Evolutionary conservation across 306 rosid species (phyloP), one percentile per base, ranked within the genome.

Genomic region (Hippophae rhamnoides): DNA sequence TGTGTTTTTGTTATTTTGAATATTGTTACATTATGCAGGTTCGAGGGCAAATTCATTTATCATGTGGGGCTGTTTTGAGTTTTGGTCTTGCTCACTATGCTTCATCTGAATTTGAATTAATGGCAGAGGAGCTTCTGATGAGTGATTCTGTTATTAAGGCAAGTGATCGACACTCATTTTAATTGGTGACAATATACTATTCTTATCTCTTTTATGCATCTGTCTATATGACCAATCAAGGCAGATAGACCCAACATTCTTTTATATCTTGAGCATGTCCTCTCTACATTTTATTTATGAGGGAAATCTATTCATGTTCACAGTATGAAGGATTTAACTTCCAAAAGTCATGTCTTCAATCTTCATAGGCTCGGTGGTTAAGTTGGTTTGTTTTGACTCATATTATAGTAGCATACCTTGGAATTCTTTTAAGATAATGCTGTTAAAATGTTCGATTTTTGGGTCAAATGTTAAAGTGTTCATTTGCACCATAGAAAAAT

Each of bases 51-150:
- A 81, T 92, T 79, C 89, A 80, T 59, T 69, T 92, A 74, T 76
- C 84, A 49, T 72, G 8, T 76, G 85, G 88, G 26, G 82, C 93
- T 18, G 82, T 69, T 72, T 78, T 92, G 75, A 83, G 86, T 82
- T 85, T 92, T 78, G 98, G 98, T 63, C 95, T 92, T 66, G 95
- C 89, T 52, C 98, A 92, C 78, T 82, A 64, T 69, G 74, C 92
- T 46, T 76, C 96, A 58, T 92, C 98, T 50, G 98, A 78, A 75
- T 88, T 92, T 71, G 98, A 92, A 83, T 69, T 92, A 67, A 87
- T 87, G 96, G 98, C 98, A 47, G 98, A 92, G 75, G 98, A 92
- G 84, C 98, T 92, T 81, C 71, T 92, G 70, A 92, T 92, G 98
- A 87, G 98, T 64, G 92, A 92, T 76, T 87, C 96, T 66, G 73